These are phyloP conservation scores for Cucurbita maxima DNA, from an alignment of 306 rosid genomes.

Conservation along the genomic window DNA sequence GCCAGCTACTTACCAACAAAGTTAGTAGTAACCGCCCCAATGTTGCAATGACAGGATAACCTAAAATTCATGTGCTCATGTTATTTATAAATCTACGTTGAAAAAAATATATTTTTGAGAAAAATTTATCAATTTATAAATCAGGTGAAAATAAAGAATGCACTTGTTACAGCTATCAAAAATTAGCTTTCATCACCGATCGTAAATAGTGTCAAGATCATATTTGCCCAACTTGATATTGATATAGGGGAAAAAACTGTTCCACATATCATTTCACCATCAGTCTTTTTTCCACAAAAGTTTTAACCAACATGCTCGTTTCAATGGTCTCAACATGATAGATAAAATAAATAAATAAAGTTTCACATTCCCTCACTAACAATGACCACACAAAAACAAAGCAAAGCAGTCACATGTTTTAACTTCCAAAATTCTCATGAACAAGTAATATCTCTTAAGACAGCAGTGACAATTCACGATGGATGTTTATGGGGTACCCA, in stretches of 20 bases:
- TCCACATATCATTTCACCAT: neutral
- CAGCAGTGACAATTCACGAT: neutral
- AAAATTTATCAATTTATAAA: neutral
- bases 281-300: neutral
- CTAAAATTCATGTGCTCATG: neutral
- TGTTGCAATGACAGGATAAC: neutral
- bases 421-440: neutral
- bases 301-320: neutral
- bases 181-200: neutral
- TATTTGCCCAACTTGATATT: neutral
- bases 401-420: neutral
- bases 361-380: neutral
- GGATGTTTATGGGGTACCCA: neutral
- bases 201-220: neutral
- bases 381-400: neutral
- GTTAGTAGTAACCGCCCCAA: neutral
- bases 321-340: neutral
- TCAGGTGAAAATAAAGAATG: neutral
- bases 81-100: neutral
- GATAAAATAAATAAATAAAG: neutral
- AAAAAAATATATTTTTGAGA: neutral
- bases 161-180: neutral
- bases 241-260: neutral
- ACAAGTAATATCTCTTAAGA: neutral
- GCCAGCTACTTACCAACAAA: conserved; percentile 1